Evolutionary conservation across 1,139 yeast species (phyloP).

Genomic region (Candida sanyaensis): DNA sequence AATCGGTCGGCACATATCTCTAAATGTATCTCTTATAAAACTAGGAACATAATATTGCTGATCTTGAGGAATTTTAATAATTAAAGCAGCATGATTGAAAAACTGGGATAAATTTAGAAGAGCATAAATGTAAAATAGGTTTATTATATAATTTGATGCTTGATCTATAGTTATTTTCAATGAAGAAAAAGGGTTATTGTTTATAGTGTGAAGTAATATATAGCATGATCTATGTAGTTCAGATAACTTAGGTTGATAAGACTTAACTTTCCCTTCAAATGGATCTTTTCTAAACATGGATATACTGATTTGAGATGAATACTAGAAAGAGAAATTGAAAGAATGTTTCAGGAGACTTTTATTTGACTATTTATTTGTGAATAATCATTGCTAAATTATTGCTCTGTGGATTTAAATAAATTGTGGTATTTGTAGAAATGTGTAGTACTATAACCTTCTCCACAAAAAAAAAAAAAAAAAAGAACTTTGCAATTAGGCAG

Average conservation of each 20-base stretch:
- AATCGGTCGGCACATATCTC: neutral
- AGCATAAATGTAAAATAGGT: conserved; percentile 1
- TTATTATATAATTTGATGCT: neutral
- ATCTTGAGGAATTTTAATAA: neutral
- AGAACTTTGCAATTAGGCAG: too few relatives aligned
- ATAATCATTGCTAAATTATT: too few relatives aligned
- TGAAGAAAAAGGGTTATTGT: neutral
- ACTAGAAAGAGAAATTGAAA: neutral
- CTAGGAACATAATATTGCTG: neutral
- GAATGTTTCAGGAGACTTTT: too few relatives aligned
- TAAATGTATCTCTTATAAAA: conserved; percentile 1
- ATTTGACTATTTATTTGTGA: too few relatives aligned
- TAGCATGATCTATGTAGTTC: neutral
- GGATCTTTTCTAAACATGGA: conserved; percentile 1
- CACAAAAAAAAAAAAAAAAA: neutral
- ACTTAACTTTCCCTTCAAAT: neutral
- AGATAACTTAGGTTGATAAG: neutral
- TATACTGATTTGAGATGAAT: neutral
- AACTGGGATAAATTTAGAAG: neutral
- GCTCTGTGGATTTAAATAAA: too few relatives aligned
- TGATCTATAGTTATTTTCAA: neutral
- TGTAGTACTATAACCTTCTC: neutral
- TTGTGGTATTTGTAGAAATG: too few relatives aligned
- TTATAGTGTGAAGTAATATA: neutral
- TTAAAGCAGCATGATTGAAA: conserved; percentile 1